Evolutionary conservation across 805 yeast species (phyloP).

Genomic region (Ogataea populi-albae): DNA sequence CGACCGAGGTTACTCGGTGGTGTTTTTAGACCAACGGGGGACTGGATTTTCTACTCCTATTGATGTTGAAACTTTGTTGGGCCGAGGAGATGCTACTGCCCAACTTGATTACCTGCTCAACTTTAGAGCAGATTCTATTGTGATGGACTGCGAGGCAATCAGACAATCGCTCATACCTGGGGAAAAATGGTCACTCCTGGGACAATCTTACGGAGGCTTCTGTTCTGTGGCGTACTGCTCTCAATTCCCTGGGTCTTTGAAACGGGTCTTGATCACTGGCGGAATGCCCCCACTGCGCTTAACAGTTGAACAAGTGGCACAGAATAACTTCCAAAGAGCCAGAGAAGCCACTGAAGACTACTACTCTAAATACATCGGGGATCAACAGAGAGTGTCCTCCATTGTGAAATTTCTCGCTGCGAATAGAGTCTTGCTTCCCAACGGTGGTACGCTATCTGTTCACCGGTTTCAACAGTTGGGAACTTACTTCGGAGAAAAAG

Average conservation of each 20-base stretch:
- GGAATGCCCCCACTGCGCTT: constrained; percentile 54
- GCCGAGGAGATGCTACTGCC: constrained; percentile 18
- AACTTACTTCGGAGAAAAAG: constrained; percentile 46
- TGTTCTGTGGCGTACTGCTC: constrained; percentile 49
- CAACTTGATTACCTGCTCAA: constrained; percentile 41
- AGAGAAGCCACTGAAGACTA: constrained; percentile 46
- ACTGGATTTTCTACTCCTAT: constrained; percentile 53
- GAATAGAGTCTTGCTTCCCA: constrained; percentile 40
- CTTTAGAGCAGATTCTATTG: constrained; percentile 54
- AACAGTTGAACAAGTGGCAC: constrained; percentile 46
- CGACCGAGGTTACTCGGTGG: constrained; percentile 20
- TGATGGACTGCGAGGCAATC: constrained; percentile 48
- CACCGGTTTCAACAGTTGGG: constrained; percentile 56
- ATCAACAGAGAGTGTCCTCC: constrained; percentile 35
- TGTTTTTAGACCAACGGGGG: constrained; percentile 59
- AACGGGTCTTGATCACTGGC: constrained; percentile 49
- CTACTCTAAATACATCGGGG: constrained; percentile 49
- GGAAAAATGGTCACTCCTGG: constrained; percentile 48
- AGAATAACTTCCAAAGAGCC: constrained; percentile 45
- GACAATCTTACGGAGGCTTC: constrained; percentile 59
- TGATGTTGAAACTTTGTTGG: constrained; percentile 30
- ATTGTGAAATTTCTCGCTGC: constrained; percentile 36
- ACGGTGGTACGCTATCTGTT: constrained; percentile 47
- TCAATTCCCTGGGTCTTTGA: constrained; percentile 38
- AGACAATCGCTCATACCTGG: constrained; percentile 32